Percentiles rank a stretch among this genome's conserved stretches.
Evolutionary conservation across 371 early-diverging fungal genomes (phyloP).

Genomic region (Coemansia sp.): DNA sequence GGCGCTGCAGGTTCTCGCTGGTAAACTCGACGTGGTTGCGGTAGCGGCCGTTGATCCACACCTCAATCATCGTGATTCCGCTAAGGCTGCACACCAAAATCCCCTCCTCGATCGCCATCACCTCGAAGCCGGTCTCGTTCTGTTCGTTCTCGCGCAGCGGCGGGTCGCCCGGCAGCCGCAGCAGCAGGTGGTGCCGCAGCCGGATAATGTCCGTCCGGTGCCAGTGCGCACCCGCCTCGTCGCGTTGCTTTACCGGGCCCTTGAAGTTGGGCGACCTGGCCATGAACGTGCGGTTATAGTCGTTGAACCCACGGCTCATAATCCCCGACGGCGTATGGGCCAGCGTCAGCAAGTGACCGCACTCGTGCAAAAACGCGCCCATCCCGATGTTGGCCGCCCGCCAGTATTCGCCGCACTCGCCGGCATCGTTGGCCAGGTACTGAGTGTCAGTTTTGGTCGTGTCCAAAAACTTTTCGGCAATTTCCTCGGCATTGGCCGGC

Average conservation of each 20-base stretch:
- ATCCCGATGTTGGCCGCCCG: slow-evolving; percentile 64
- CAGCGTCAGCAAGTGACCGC: slow-evolving; percentile 62
- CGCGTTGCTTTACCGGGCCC: slow-evolving; percentile 53
- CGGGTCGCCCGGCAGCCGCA: slow-evolving; percentile 60
- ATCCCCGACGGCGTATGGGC: slow-evolving; percentile 63
- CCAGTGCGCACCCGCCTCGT: slow-evolving; percentile 66
- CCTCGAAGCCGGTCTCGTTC: slow-evolving; percentile 17
- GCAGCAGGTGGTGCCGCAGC: slow-evolving; percentile 62
- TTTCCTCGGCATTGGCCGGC: slow-evolving; percentile 63
- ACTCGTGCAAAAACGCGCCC: slow-evolving; percentile 73
- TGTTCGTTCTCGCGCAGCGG: slow-evolving; percentile 16
- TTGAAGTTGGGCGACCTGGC: slow-evolving; percentile 55
- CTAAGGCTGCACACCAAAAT: slow-evolving; percentile 52
- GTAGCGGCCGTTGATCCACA: slow-evolving; percentile 56
- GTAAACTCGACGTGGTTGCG: slow-evolving; percentile 58
- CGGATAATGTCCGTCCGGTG: slow-evolving; percentile 63
- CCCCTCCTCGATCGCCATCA: slow-evolving; percentile 39
- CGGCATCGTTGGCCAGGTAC: slow-evolving; percentile 60
- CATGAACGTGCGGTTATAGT: slow-evolving; percentile 66
- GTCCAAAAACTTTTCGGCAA: slow-evolving; percentile 57
- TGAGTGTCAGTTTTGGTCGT: slow-evolving; percentile 58
- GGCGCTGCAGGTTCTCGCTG: slow-evolving; percentile 43
- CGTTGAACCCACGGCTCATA: slow-evolving; percentile 67
- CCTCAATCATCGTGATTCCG: slow-evolving; percentile 60
- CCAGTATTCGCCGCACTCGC: slow-evolving; percentile 61